Percentiles rank a stretch among this genome's conserved stretches.
Conservation (phyloP, 1,284 basidiomycete species). For the Cronartium quercuum region DNA sequence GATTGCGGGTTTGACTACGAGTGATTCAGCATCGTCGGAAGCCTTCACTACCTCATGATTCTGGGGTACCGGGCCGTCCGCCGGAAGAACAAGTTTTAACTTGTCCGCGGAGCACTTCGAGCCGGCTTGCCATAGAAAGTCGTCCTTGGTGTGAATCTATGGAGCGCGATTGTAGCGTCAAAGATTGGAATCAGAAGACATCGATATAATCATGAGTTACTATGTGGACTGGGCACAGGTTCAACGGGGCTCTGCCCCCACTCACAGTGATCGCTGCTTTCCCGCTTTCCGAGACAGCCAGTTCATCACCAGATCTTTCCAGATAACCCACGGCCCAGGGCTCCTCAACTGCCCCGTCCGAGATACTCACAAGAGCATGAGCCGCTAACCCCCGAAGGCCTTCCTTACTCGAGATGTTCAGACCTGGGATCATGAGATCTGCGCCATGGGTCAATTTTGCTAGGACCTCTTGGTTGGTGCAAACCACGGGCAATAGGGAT, state of each 20-base stretch:
- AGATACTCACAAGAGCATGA: constrained; percentile 1
- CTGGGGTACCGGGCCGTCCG: background rate
- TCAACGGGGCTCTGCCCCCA: background rate
- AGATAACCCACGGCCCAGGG: constrained; percentile 30
- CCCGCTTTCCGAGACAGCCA: background rate
- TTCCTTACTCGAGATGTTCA: background rate
- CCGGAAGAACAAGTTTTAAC: background rate
- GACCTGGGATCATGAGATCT: constrained; percentile 31
- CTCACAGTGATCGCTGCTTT: constrained; percentile 26
- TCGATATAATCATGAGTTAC: background rate
- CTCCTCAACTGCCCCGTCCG: background rate
- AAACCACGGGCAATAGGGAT: constrained; percentile 7
- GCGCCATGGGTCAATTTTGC: constrained; percentile 11
- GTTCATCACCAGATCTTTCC: background rate
- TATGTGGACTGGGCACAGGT: background rate
- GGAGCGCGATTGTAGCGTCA: background rate
- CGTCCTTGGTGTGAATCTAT: constrained; percentile 22
- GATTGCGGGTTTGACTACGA: background rate
- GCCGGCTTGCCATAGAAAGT: constrained; percentile 21
- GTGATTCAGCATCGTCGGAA: background rate
- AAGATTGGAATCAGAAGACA: background rate
- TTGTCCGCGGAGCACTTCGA: background rate
- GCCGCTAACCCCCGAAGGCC: background rate
- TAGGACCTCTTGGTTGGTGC: constrained; percentile 7
- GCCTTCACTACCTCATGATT: background rate